These are phyloP conservation scores for Clarireedia sp. DNA, from an alignment of 2,329 filamentous ascomycete species.

Conservation along the genomic window DNA sequence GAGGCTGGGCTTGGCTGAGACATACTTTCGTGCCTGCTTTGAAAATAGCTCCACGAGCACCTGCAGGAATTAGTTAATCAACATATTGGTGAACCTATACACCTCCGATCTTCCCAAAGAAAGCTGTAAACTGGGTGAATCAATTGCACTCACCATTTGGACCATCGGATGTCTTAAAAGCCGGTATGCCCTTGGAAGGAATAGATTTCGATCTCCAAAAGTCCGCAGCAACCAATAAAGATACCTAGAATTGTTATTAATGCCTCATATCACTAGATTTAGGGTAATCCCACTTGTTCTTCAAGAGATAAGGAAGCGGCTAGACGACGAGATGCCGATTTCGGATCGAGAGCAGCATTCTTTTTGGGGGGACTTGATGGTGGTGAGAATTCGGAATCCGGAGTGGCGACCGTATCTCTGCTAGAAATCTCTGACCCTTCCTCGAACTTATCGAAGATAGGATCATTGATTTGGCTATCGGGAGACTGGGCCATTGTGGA, in stretches of 20 bases:
- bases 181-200: conserved; percentile 53
- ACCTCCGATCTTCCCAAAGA: not conserved
- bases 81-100: not conserved
- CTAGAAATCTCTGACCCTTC: conserved; percentile 22
- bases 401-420: conserved; percentile 20
- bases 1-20: not conserved
- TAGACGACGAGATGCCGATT: conserved; percentile 19
- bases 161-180: conserved; percentile 60
- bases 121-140: not conserved
- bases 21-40: conserved; percentile 56
- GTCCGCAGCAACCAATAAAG: conserved; percentile 52
- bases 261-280: not conserved
- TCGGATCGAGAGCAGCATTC: conserved; percentile 14
- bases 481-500: conserved; percentile 17
- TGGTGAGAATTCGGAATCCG: conserved; percentile 24
- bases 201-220: conserved; percentile 64
- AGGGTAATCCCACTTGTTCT: conserved; percentile 26
- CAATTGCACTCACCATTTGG: conserved; percentile 45
- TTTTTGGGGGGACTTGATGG: conserved; percentile 21
- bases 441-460: conserved; percentile 22
- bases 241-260: conserved; percentile 36
- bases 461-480: conserved; percentile 20
- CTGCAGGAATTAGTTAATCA: not conserved
- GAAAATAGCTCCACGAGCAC: conserved; percentile 57
- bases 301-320: conserved; percentile 26